Evolutionary conservation across 805 yeast species (phyloP).

Genomic region (Cyberlindnera xishuangbannaensis): DNA sequence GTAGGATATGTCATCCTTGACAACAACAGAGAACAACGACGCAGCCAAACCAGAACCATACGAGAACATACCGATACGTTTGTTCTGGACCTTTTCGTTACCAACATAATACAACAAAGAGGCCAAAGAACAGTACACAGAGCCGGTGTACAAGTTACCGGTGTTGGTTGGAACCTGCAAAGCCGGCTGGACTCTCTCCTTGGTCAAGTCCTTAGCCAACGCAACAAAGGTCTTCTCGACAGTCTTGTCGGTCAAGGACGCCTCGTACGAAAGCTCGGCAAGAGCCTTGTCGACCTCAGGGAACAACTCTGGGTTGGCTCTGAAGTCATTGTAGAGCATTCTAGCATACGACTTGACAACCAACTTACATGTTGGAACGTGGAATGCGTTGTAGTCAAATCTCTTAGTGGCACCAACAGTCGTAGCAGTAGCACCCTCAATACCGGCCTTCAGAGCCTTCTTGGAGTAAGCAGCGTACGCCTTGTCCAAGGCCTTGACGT

Average conservation of each 20-base stretch:
- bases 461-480: slow-evolving; percentile 79
- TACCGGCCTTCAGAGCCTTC: slow-evolving; percentile 56
- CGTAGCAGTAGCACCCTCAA: slow-evolving; percentile 39
- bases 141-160: slow-evolving; percentile 97
- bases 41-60: slow-evolving; percentile 98
- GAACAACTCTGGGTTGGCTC: slow-evolving; percentile 58
- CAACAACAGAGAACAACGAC: slow-evolving; percentile 71
- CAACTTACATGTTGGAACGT: slow-evolving; percentile 95
- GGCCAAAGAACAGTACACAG: slow-evolving; percentile 80
- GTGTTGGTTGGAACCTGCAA: slow-evolving; percentile 89
- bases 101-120: slow-evolving; percentile 77
- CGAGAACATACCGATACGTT: slow-evolving; percentile 89
- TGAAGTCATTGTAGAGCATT: slow-evolving; percentile 82
- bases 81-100: slow-evolving; percentile 65
- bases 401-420: slow-evolving; percentile 63
- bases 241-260: slow-evolving; percentile 69
- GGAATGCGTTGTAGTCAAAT: slow-evolving; percentile 94
- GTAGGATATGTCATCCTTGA: slow-evolving; percentile 72
- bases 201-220: slow-evolving; percentile 59
- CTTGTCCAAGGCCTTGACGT: slow-evolving; percentile 86
- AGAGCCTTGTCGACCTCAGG: slow-evolving; percentile 50
- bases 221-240: slow-evolving; percentile 83
- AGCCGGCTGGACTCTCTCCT: slow-evolving; percentile 71
- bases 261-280: slow-evolving; percentile 60
- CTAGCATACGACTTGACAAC: slow-evolving; percentile 92